Percentiles rank a stretch among this genome's conserved stretches.
These are phyloP conservation scores for Meyerozyma guilliermondii DNA, from an alignment of 1,139 yeast genomes.

Conservation along the genomic window DNA sequence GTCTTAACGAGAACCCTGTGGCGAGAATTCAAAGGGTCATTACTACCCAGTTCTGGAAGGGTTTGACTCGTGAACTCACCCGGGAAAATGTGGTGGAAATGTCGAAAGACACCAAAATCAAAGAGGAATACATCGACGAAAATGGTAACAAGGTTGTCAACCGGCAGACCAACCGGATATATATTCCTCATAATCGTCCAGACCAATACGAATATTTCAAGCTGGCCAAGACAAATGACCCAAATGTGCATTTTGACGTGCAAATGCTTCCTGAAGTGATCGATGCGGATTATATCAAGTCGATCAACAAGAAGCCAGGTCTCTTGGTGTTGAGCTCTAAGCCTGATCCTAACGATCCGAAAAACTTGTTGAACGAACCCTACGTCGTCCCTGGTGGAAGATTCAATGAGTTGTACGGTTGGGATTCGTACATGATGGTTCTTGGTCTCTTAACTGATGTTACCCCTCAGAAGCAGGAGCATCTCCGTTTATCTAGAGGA, in stretches of 20 bases:
- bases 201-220: slow-evolving; percentile 73
- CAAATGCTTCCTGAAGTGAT: slow-evolving; percentile 60
- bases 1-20: slow-evolving; percentile 87
- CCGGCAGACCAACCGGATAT: slow-evolving; percentile 61
- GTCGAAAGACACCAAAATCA: slow-evolving; percentile 76
- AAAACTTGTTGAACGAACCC: slow-evolving; percentile 62
- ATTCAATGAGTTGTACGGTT: slow-evolving; percentile 92
- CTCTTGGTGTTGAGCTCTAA: slow-evolving; percentile 74
- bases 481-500: slow-evolving; percentile 63
- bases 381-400: slow-evolving; percentile 97
- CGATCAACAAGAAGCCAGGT: slow-evolving; percentile 82
- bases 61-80: slow-evolving; percentile 69
- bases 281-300: slow-evolving; percentile 68
- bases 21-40: slow-evolving; percentile 71
- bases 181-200: slow-evolving; percentile 63
- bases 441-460: slow-evolving; percentile 74
- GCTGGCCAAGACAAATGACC: slow-evolving; percentile 48
- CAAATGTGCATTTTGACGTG: slow-evolving; percentile 65
- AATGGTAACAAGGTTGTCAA: slow-evolving; percentile 23
- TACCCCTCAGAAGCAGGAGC: slow-evolving; percentile 38
- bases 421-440: slow-evolving; percentile 96
- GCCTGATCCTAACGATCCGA: slow-evolving; percentile 45
- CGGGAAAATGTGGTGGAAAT: slow-evolving; percentile 59
- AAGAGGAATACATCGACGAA: slow-evolving; percentile 45
- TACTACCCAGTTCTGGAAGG: slow-evolving; percentile 74